Percentiles rank a stretch among this genome's conserved stretches.
These are phyloP conservation scores for Cucurbita maxima DNA, from an alignment of 306 rosid species.

Conservation along the genomic window DNA sequence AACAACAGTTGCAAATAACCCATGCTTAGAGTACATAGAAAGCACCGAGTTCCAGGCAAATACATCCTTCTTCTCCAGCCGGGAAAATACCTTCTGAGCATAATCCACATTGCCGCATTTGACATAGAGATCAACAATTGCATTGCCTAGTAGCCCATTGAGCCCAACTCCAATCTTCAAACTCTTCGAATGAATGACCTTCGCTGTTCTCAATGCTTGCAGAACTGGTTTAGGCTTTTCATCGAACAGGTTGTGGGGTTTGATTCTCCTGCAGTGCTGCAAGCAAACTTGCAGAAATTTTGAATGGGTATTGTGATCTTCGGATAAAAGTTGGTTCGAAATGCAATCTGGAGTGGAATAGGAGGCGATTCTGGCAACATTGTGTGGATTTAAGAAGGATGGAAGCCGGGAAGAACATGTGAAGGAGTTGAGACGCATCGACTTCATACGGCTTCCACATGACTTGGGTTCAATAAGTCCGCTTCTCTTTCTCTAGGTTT, in stretches of 20 bases:
- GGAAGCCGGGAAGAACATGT: not conserved
- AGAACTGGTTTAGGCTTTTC: constrained; percentile 21
- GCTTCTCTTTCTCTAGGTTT: too few species aligned
- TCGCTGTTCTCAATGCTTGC: constrained; percentile 19
- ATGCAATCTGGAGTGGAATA: not conserved
- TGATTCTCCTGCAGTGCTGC: constrained; percentile 26
- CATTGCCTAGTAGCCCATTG: constrained; percentile 33
- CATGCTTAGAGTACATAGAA: constrained; percentile 32
- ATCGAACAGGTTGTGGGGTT: constrained; percentile 21
- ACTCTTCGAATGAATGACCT: constrained; percentile 30
- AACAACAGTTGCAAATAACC: constrained; percentile 13
- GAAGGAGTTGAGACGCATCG: not conserved
- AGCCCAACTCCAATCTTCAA: constrained; percentile 25
- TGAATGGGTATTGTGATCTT: not conserved
- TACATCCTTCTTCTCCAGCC: constrained; percentile 35
- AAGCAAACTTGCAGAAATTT: constrained; percentile 15
- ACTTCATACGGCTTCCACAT: not conserved
- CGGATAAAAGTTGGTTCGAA: not conserved
- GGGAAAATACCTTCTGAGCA: constrained; percentile 34
- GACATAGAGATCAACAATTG: constrained; percentile 25
- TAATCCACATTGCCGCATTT: constrained; percentile 29
- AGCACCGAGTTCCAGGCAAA: constrained; percentile 52
- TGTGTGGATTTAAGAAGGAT: not conserved
- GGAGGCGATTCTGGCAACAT: not conserved
- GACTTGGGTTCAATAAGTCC: too few species aligned